Percentiles rank a stretch among this genome's conserved stretches.
Evolutionary conservation across 2,329 filamentous ascomycete genomes (phyloP).

Genomic region (Fusarium armeniacum): DNA sequence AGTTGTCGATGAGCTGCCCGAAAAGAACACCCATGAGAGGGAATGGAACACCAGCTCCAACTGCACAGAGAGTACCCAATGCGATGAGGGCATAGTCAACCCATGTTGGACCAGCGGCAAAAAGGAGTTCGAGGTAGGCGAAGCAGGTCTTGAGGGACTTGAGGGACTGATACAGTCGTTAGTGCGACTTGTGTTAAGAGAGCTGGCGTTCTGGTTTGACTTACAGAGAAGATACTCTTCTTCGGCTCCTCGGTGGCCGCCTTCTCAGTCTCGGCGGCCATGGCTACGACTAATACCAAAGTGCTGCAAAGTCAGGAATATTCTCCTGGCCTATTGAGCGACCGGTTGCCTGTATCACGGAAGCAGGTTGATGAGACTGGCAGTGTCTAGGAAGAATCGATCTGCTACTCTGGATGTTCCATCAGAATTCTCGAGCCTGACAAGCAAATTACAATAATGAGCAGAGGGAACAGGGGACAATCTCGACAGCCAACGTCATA

Average conservation of each 20-base stretch:
- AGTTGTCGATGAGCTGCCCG: slow-evolving; percentile 71
- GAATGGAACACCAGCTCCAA: slow-evolving; percentile 72
- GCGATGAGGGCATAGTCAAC: slow-evolving; percentile 59
- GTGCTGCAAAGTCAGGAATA: background rate
- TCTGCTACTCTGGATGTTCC: background rate
- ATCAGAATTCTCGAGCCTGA: background rate
- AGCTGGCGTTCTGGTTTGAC: slow-evolving; percentile 2
- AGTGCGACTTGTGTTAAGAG: background rate
- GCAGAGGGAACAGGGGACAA: slow-evolving; percentile 1
- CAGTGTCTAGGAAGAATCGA: background rate
- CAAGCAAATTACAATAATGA: background rate
- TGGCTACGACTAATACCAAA: slow-evolving; percentile 14
- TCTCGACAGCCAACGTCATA: slow-evolving; percentile 3
- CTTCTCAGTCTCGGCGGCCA: slow-evolving; percentile 34
- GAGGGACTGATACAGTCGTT: background rate
- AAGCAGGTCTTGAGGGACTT: slow-evolving; percentile 34
- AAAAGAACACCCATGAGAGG: slow-evolving; percentile 75
- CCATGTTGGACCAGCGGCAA: slow-evolving; percentile 55
- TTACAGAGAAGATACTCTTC: slow-evolving; percentile 31
- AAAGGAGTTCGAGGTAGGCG: slow-evolving; percentile 59
- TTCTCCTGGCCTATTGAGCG: background rate
- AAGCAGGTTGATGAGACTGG: slow-evolving; percentile 1
- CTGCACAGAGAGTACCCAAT: slow-evolving; percentile 60
- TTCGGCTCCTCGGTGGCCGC: slow-evolving; percentile 26
- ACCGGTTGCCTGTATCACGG: slow-evolving; percentile 1